Percentiles rank a stretch among this genome's conserved stretches.
Evolutionary conservation across 305 asterid species (phyloP).

Genomic region (Fraxinus xanthoxyloides): DNA sequence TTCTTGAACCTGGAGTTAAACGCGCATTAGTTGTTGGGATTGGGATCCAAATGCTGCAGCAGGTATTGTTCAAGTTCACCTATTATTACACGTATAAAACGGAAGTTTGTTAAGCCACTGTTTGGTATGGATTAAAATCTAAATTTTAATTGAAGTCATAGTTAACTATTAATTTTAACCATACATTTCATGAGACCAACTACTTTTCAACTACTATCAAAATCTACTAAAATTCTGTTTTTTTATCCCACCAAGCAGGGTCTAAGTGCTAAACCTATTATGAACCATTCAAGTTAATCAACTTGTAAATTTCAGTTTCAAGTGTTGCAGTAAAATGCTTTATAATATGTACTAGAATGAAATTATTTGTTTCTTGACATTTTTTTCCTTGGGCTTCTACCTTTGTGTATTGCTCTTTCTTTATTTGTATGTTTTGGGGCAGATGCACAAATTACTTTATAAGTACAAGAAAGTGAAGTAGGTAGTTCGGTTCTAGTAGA

Average conservation of each 20-base stretch:
- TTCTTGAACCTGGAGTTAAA: constrained; percentile 84
- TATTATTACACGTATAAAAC: background rate
- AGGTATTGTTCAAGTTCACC: constrained; percentile 41
- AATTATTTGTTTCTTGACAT: background rate
- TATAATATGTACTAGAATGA: background rate
- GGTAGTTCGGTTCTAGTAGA: background rate
- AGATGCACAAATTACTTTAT: background rate
- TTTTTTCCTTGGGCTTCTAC: background rate
- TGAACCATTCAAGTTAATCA: background rate
- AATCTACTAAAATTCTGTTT: background rate
- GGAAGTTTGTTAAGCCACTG: background rate
- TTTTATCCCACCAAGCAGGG: background rate
- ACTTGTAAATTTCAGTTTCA: background rate
- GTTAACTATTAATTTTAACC: background rate
- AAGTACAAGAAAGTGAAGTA: background rate
- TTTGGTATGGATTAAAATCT: background rate
- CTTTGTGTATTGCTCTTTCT: background rate
- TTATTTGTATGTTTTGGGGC: background rate
- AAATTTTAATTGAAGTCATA: background rate
- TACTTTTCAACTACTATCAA: background rate
- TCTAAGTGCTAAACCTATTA: background rate
- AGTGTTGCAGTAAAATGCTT: background rate
- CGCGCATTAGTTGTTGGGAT: constrained; percentile 80
- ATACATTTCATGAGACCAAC: background rate
- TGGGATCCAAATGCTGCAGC: constrained; percentile 80